Evolutionary conservation across 371 early-diverging fungal species (phyloP).

Genomic region (Rhizopus microsporus): DNA sequence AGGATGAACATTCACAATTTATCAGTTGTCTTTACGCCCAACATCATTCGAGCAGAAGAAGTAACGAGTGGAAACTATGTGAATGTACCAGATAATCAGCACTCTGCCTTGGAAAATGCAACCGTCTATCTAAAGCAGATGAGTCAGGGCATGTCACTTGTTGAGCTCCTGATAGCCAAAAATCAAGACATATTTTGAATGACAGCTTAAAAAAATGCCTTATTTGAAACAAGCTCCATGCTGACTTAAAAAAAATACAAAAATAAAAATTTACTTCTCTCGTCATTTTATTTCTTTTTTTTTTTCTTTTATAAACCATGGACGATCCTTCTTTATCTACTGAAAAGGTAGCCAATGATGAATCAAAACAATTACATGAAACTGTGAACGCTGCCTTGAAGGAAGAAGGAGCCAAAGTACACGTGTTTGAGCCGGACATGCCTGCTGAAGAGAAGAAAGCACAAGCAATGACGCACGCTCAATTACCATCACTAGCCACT

Average conservation of each 20-base stretch:
- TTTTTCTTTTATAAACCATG: constrained; percentile 1
- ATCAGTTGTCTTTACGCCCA: constrained; percentile 88
- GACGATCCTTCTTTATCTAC: neutral
- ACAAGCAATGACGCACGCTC: constrained; percentile 9
- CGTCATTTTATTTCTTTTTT: neutral
- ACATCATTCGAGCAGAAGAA: constrained; percentile 72
- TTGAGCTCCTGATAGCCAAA: constrained; percentile 24
- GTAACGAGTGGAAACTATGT: constrained; percentile 14
- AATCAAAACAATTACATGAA: constrained; percentile 20
- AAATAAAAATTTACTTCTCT: neutral
- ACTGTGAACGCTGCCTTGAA: constrained; percentile 16
- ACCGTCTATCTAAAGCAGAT: constrained; percentile 35
- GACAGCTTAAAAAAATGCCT: neutral
- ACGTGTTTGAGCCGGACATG: constrained; percentile 29
- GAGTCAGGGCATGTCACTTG: constrained; percentile 34
- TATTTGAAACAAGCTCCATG: neutral
- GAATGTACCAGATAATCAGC: constrained; percentile 22
- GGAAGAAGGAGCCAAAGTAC: constrained; percentile 16
- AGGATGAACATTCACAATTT: constrained; percentile 85
- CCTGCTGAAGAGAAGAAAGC: constrained; percentile 30
- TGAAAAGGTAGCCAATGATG: constrained; percentile 8
- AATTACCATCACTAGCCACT: too few relatives aligned
- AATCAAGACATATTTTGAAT: constrained; percentile 15
- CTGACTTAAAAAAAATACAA: constrained; percentile 3
- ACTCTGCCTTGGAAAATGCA: constrained; percentile 28